phyloP scores from a whole-genome alignment of 306 rosid genomes.

The Castanea mollissima region DNA sequence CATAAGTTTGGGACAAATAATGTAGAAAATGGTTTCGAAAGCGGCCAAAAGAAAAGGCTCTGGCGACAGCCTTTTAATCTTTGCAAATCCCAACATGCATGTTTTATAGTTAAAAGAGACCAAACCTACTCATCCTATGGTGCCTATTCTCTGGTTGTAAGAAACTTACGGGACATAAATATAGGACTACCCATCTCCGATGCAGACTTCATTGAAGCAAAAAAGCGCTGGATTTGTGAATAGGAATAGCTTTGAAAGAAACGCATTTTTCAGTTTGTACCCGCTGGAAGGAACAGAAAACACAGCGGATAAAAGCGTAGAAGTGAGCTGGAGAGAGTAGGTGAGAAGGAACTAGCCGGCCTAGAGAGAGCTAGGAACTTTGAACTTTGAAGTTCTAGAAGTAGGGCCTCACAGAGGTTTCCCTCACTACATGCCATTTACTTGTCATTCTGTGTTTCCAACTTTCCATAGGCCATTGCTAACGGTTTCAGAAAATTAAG shows the following conservation, averaged over 20 bases:
- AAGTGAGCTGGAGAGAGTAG: conserved; percentile 1
- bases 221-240: conserved; percentile 15
- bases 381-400: neutral
- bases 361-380: conserved; percentile 34
- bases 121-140: conserved; percentile 37
- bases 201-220: conserved; percentile 19
- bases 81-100: conserved; percentile 53
- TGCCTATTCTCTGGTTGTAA: conserved; percentile 4
- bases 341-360: conserved; percentile 47
- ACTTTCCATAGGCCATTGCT: conserved; percentile 7
- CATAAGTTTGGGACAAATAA: neutral
- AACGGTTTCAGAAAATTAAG: conserved; percentile 61
- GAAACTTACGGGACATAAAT: neutral
- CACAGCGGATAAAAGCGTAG: neutral
- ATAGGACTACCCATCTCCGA: neutral
- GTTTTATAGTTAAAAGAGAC: conserved; percentile 35
- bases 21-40: neutral
- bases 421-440: conserved; percentile 35
- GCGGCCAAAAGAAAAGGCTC: conserved; percentile 4
- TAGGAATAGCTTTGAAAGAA: too few relatives aligned
- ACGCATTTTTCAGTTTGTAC: conserved; percentile 24
- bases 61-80: conserved; percentile 33
- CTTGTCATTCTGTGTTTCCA: conserved; percentile 46
- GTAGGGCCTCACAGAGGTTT: conserved; percentile 12
- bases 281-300: conserved; percentile 31